Base-by-base conservation (phyloP, 179 eudicot genomes). In the Heliamphora pulchella region DNA sequence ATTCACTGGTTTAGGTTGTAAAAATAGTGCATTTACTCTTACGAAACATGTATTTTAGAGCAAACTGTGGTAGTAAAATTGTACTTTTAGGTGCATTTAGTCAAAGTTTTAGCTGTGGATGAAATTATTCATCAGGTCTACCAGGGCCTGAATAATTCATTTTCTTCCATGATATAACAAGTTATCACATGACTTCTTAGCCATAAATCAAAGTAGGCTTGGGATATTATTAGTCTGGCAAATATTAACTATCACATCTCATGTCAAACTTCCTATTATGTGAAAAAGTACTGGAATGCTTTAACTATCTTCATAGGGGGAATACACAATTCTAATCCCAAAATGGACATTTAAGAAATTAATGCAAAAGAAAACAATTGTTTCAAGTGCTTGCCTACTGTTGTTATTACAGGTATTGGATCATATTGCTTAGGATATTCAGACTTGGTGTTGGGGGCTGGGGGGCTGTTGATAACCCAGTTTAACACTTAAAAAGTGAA, bases 1-100 rank as follows among this genome's bases (percentile, higher is more conserved):
- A 44, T 22, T 68, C 73, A 8, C 75, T 48, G 39, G 75, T 71
- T 70, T 7, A 48, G 55, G 46, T 20, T 73, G 76, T 31, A 71
- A 71, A 22, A 17, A 47, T 17, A 13, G 41, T 17, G 4, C 8
- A 72, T 46, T 43, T 17, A 18, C 41, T 73, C 46, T 73, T 51
- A 73, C 46, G 31, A 48, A 72, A 50, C 17, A 48, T 53, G 17
- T 31, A 11, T 73, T 31, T 39, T 74, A 46, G 41, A 20, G 6
- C 53, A 62, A 75, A 17, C 39, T 55, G 11, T 20, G 31, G 50
- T 14, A 31, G 31, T 31, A 31, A 31, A 31, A 31, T 31, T 31
- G 31, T 31, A 31, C 31, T 31, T 31, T 31, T 31, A 31, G 31
- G 31, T 31, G 31, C 31, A 31, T 31, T 31, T 31, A 31, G 55